These are phyloP conservation scores for Polytolypa hystricis DNA, from an alignment of 2,329 filamentous ascomycete species.

Conservation along the genomic window DNA sequence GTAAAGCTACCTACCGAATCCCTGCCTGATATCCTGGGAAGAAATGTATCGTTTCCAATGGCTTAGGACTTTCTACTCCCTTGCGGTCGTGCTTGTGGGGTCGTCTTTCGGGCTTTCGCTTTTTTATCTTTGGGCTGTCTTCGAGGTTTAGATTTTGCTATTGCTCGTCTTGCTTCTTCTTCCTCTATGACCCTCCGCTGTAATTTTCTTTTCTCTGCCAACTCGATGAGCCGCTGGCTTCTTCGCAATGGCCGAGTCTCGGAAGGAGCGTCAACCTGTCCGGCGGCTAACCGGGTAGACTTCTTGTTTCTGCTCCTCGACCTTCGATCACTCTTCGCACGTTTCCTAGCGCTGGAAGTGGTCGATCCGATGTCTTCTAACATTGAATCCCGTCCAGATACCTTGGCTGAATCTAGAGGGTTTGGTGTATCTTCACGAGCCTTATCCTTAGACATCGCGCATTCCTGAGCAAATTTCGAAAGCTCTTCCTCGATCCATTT, in stretches of 20 bases:
- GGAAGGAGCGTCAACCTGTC: not conserved
- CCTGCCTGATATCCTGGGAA: too few species aligned
- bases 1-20: too few species aligned
- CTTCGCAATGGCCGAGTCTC: not conserved
- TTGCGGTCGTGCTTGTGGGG: constrained; percentile 2
- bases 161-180: constrained; percentile 1
- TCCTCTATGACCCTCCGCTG: not conserved
- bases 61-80: constrained; percentile 1
- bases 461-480: constrained; percentile 5
- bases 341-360: not conserved
- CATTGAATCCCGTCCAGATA: not conserved
- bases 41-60: too few species aligned
- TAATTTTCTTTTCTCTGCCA: constrained; percentile 2
- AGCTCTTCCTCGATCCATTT: constrained; percentile 7
- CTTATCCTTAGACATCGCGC: constrained; percentile 1
- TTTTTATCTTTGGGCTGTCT: not conserved
- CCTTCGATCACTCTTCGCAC: constrained; percentile 1
- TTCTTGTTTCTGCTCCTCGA: constrained; percentile 2
- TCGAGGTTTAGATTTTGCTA: not conserved
- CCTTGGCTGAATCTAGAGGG: not conserved
- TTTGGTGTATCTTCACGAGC: not conserved
- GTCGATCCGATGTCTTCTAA: not conserved
- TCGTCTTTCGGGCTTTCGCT: not conserved
- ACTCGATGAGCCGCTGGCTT: constrained; percentile 3
- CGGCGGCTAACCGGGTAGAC: constrained; percentile 1